Base-by-base conservation (phyloP, 306 rosid genomes). In the Pterocarpus macrocarpus region DNA sequence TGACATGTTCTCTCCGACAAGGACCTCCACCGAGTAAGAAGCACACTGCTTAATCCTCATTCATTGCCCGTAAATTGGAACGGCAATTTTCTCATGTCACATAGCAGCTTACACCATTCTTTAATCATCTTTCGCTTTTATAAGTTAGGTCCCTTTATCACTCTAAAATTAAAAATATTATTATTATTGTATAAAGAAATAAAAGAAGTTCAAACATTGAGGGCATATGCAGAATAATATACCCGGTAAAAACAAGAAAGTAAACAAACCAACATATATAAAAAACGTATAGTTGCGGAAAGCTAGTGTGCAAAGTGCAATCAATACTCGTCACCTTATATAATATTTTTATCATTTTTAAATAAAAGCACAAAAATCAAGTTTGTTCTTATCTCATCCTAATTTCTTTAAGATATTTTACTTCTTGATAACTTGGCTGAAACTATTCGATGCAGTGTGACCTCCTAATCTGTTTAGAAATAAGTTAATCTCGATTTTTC, bases 241-340 rank as follows among this genome's bases (percentile, higher is more conserved):
- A 58, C 52, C 55, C 16, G 17, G 39, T 71, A 41, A 71, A 71
- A 78, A 41, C 39, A 70, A 53, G 59, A 59, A 73, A 81, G 38
- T 69, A 63, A 71, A 82, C 61, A 62, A 59, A 7, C 67, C 41
- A 83, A 77, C 53, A 49, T 43, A 77, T 77, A 53, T 79, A 55
- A 56, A 83, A 83, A 80, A 36, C 65, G 71, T 52, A 78, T 75
- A 69, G 76, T 76, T 85, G 87, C 80, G 68, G 86, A 76, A 82
- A 75, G 87, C 76, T 83, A 81, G 69, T 73, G 78, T 84, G 79
- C 89, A 86, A 86, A 70, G 78, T 82, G 79, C 89, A 86, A 86
- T 84, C 86, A 65, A 73, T 81, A 33, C 64, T 85, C 83, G 83
- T 86, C 93, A 89, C 88, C 87, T n/a, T 15, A 50, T 43, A 10